A percentile compares a stretch with the other conserved stretches of the same genome.
Conservation (phyloP, 202 grass and related monocot species). For the Carex sylvatica region DNA sequence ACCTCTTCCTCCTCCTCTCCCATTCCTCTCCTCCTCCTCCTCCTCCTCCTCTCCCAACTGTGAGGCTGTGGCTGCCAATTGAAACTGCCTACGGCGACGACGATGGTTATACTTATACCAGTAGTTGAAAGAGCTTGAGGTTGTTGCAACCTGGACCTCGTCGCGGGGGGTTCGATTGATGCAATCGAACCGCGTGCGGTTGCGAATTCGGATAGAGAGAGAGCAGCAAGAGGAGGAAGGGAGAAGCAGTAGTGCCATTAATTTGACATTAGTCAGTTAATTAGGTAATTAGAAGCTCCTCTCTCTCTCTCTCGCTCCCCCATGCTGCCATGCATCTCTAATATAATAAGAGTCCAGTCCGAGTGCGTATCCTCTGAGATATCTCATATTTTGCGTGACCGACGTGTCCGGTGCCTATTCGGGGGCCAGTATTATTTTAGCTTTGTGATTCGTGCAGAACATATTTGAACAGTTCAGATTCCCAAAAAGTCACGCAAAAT, state of each 20-base stretch:
- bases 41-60: not conserved
- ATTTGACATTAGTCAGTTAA: not conserved
- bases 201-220: not conserved
- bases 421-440: too few species aligned
- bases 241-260: not conserved
- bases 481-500: too few species aligned
- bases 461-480: too few species aligned
- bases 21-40: not conserved
- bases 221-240: not conserved
- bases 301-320: not conserved
- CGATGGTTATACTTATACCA: not conserved
- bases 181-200: not conserved
- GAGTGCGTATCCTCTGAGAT: too few species aligned
- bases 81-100: not conserved
- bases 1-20: not conserved
- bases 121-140: not conserved
- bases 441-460: too few species aligned
- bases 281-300: not conserved
- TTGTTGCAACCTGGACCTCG: not conserved
- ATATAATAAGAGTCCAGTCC: not conserved
- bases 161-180: not conserved
- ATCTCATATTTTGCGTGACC: too few species aligned
- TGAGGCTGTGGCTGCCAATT: not conserved
- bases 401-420: too few species aligned
- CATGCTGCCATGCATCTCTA: not conserved